These are phyloP conservation scores for Leccinum incarnatum DNA, from an alignment of 768 basidiomycete species.

Conservation along the genomic window DNA sequence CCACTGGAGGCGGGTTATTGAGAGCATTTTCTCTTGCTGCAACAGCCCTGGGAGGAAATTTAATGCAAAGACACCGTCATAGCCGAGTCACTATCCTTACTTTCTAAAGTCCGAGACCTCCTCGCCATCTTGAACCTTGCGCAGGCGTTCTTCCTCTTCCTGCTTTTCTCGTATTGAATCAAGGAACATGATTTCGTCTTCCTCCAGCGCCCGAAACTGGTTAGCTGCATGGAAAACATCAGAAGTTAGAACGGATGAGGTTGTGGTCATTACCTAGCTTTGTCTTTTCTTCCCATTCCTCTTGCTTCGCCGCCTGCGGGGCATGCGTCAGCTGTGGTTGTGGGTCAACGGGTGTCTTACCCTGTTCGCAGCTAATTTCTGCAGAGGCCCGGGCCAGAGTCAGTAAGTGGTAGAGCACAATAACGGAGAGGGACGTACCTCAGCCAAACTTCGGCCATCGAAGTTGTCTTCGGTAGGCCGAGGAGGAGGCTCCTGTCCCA, in stretches of 20 bases:
- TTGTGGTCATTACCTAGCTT: constrained; percentile 51
- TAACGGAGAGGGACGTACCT: constrained; percentile 52
- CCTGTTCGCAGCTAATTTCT: constrained; percentile 91
- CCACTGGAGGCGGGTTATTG: constrained; percentile 37
- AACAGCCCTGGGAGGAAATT: constrained; percentile 49
- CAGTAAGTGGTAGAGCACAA: constrained; percentile 7
- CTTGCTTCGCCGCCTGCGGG: constrained; percentile 77
- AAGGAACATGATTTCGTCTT: constrained; percentile 87
- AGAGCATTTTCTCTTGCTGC: constrained; percentile 62
- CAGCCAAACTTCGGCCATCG: constrained; percentile 84
- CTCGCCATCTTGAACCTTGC: constrained; percentile 72
- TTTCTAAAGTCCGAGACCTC: constrained; percentile 78
- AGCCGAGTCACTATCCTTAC: constrained; percentile 39
- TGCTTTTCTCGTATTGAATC: constrained; percentile 78
- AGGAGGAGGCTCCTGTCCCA: constrained; percentile 83
- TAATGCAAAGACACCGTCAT: constrained; percentile 1
- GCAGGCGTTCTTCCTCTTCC: constrained; percentile 70
- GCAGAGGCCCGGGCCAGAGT: constrained; percentile 3
- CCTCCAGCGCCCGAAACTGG: constrained; percentile 85
- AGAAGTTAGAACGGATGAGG: constrained; percentile 8
- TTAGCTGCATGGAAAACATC: constrained; percentile 50
- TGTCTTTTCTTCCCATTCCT: constrained; percentile 91
- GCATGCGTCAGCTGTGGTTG: constrained; percentile 10
- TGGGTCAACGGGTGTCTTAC: constrained; percentile 38
- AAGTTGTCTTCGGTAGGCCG: constrained; percentile 72